Base-by-base conservation (phyloP, 75 land plant species). In the Pseudotsuga menziesii region DNA sequence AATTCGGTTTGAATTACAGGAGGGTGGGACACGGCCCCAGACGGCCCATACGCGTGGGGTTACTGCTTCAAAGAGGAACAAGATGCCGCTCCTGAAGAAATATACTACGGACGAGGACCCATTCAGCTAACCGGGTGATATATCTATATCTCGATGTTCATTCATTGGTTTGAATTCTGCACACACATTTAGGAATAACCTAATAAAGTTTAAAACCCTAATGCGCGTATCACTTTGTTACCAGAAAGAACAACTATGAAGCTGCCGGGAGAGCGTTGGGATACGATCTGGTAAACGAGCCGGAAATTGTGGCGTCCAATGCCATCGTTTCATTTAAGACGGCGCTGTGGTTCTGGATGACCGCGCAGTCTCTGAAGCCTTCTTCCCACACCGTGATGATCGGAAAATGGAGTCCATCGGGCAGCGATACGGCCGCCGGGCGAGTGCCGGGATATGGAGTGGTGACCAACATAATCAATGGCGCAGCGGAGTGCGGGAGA, bases 101-200 rank as follows among this genome's bases (percentile, higher is more conserved):
- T 75, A 20, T 91, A 91, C 76, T 88, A 82, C 41, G 94, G 94
- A 52, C 84, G 94, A 12, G 94, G 94, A 4, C 90, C 94, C 39
- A 83, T 91, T 17, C 94, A 91, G 36, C 76, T 91, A 57, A 71
- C 92, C 16, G 84, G 82, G 90, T 89, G 1, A 78, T 78, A 81
- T 72, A 1, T 13, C 1, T 63, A 29, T 29, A 29, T 29, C 32
- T 29, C 32, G 0, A 29, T 29, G 32, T 29, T n/a, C n/a, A n/a
- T n/a, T n/a, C n/a, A n/a, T n/a, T 1, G 32, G 0, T 29, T 29
- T 29, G 32, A 29, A 29, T 29, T 29, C 32, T 29, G 1, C 32
- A 29, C 32, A 29, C 32, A 29, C 32, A 1, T 0, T 29, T 29
- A 29, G 32, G 32, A 29, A 29, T 0, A 29, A 29, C 32, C 32